Evolutionary conservation across 164 flowering plant species (phyloP), one percentile per base, ranked within the genome.

Genomic region (Warburgia ugandensis): DNA sequence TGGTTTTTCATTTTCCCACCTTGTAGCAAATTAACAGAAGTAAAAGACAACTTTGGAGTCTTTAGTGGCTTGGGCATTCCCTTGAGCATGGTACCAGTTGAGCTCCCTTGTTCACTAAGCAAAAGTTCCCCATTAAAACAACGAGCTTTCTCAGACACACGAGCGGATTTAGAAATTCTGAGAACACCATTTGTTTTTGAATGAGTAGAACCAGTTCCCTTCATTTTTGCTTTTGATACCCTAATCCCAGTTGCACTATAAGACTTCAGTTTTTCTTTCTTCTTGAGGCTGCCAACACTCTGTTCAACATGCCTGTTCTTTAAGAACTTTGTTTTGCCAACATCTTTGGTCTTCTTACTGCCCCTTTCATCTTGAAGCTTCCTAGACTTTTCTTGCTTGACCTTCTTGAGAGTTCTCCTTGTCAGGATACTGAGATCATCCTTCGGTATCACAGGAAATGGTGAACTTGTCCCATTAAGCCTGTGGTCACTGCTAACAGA

Each of bases 391-490:
- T 42, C 47, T 11, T 31, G 69, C 61, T 83, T 82, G 13, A 70
- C 67, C 69, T 83, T 87, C 72, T 78, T 83, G 10, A 69, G 56
- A 4, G 88, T 80, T 65, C 71, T 81, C 73, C 96, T 73, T 2
- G 88, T 88, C 44, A 92, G 66, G 58, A 83, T 81, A 58, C 76
- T 64, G 35, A 92, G 73, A 12, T 63, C 58, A 53, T 80, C 83
- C 39, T 75, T 85, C 2, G 95, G 48, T 60, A 92, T 62, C 9
- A 78, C 77, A 35, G 67, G 56, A 63, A 84, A 68, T 9, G 69
- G 33, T 54, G 77, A 58, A 37, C 54, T 64, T 11, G 61, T 74
- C 19, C 17, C 17, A n/a, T n/a, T n/a, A n/a, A n/a, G n/a, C n/a
- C n/a, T n/a, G n/a, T n/a, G n/a, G n/a, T n/a, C n/a, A n/a, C n/a